Evolutionary conservation across 805 yeast genomes (phyloP), one percentile per base, ranked within the genome.

Genomic region (Metschnikowia reukaufii): DNA sequence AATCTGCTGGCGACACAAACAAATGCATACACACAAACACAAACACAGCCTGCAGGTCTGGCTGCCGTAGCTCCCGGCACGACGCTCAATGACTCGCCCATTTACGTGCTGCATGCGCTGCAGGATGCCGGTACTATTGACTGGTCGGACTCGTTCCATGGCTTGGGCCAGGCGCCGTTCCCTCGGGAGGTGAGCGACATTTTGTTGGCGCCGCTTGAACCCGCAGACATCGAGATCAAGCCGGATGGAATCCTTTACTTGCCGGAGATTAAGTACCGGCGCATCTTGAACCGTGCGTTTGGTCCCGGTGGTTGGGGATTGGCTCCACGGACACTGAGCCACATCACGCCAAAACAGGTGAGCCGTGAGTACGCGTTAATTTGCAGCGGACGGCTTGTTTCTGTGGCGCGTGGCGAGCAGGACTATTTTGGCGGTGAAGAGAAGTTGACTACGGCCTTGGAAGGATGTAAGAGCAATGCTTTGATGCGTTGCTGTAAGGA

Each of bases 281-380:
- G 99, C 37, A 84, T 91, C 18, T 68, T 94, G 55, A 92, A 92
- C 67, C 76, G 76, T 32, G 95, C 98, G 0, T 92, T 94, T 72
- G 99, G 99, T 3, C 97, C 99, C 6, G 99, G 99, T 21, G 97
- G 96, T 1, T 94, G 99, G 99, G 98, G 98, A 0, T 72, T 94
- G 46, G 96, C 95, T 0, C 98, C 99, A 9, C 73, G 99, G 46
- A 83, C 96, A 0, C 92, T 87, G 54, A 86, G 96, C 0, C 72
- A 81, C 44, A 81, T 94, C 27, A 85, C 96, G 1, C 77, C 82
- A 25, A 82, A 78, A 51, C 76, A 82, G 41, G 83, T 94, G 27
- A 88, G 96, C 9, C 77, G 98, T 54, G 99, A 94, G 63, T 94
- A 89, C 61, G 97, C 88, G 0, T 71, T 94, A 42, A 76, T 94